phyloP scores from a whole-genome alignment of 768 basidiomycete species.

The Daedaleopsis sinensis region DNA sequence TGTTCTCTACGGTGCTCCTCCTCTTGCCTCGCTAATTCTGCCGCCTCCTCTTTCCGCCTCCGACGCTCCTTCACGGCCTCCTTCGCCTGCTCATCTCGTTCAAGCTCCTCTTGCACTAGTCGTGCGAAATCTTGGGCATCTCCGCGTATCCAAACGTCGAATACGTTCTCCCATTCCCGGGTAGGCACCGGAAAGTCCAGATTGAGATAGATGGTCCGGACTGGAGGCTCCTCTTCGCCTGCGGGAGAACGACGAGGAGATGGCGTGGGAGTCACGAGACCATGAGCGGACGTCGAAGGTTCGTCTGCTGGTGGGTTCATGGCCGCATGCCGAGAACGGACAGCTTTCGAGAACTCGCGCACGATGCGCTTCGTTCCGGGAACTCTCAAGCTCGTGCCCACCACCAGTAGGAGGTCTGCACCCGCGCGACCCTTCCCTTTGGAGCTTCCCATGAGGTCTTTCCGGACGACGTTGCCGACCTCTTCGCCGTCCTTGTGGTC shows the following conservation, averaged over 20 bases:
- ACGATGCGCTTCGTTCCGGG: slow-evolving; percentile 93
- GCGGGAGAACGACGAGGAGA: slow-evolving; percentile 45
- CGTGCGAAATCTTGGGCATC: slow-evolving; percentile 82
- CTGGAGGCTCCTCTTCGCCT: slow-evolving; percentile 52
- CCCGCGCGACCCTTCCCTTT: slow-evolving; percentile 63
- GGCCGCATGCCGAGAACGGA: slow-evolving; percentile 51
- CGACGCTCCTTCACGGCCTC: slow-evolving; percentile 57
- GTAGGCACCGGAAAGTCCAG: slow-evolving; percentile 84
- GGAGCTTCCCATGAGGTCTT: slow-evolving; percentile 73
- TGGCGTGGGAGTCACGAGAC: slow-evolving; percentile 47
- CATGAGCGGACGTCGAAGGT: slow-evolving; percentile 26
- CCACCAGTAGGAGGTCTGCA: slow-evolving; percentile 85
- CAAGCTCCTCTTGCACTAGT: slow-evolving; percentile 59
- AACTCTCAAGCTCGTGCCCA: slow-evolving; percentile 86
- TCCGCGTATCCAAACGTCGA: slow-evolving; percentile 88
- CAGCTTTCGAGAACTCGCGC: slow-evolving; percentile 82
- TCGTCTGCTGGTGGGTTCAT: slow-evolving; percentile 35
- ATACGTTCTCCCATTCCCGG: slow-evolving; percentile 87
- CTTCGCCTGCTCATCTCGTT: slow-evolving; percentile 55
- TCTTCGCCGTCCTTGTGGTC: slow-evolving; percentile 84
- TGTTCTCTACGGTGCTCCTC: slow-evolving; percentile 12
- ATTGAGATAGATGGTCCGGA: slow-evolving; percentile 82
- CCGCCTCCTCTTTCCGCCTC: slow-evolving; percentile 53
- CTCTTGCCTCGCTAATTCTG: slow-evolving; percentile 13
- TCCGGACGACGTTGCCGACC: slow-evolving; percentile 82